Evolutionary conservation across 1,284 basidiomycete genomes (phyloP), one percentile per base, ranked within the genome.

Genomic region (Athelia psychrophila): DNA sequence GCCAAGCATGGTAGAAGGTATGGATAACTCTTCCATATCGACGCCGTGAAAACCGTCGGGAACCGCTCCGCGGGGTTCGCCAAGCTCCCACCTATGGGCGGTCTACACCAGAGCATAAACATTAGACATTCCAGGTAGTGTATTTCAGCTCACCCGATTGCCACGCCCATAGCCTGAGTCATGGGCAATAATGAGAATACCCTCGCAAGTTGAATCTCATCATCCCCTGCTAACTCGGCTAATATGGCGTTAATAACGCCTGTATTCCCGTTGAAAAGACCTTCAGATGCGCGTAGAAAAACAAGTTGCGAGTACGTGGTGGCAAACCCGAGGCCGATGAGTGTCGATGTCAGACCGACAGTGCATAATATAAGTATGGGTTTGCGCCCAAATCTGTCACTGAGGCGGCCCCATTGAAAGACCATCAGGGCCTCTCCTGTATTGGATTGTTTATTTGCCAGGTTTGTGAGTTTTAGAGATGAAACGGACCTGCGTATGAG

Each of bases 1-100:
- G 71, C 69, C 24, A 70, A 59, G 55, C 81, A 83, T 10, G 81
- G 79, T 32, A 83, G 60, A 60, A 83, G 78, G 59, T 83, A 83
- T 2, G 80, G 81, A 57, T 75, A 80, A 38, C 70, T 58, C 4
- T 56, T 61, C 80, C 80, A 83, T 60, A 83, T 80, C 12, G 60
- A 62, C 33, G 63, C 59, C 1, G 60, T 58, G 57, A 83, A 83
- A 15, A 75, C 24, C 0, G 50, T 25, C 6, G 75, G 80, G 62
- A 77, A 82, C 25, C 69, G 65, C 46, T 78, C 73, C 23, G 72
- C 69, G 9, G 79, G 80, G 8, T 72, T 73, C 19, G 74, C 72
- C 32, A 42, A 42, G 20, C n/a, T 18, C 38, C 38, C 38, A 18
- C n/a, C 38, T 22, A n/a, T 8, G 5, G 20, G n/a, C 16, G 38